Evolutionary conservation across 2,329 filamentous ascomycete genomes (phyloP).

Genomic region (Cytospora piceicola): DNA sequence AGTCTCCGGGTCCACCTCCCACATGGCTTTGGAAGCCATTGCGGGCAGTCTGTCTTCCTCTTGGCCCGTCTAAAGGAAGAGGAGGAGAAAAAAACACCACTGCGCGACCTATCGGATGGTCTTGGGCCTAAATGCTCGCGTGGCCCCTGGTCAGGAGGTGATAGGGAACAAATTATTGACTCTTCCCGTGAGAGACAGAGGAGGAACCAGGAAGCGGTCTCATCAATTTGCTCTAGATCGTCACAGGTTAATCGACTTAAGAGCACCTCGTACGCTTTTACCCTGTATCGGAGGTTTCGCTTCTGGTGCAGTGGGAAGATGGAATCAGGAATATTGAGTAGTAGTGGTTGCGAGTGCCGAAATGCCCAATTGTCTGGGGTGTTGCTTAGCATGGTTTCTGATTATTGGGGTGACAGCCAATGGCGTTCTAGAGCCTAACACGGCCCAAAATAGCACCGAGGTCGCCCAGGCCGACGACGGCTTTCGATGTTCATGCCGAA

Average conservation of each 20-base stretch:
- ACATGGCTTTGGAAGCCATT: constrained; percentile 80
- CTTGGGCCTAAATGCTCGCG: constrained; percentile 19
- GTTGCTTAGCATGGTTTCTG: neutral
- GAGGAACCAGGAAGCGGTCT: no score
- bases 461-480: constrained; percentile 7
- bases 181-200: neutral
- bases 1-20: constrained; percentile 98
- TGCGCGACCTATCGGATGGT: constrained; percentile 3
- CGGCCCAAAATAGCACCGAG: neutral
- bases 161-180: constrained; percentile 13
- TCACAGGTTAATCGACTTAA: neutral
- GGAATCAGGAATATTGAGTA: neutral
- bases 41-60: constrained; percentile 31
- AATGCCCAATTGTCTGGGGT: constrained; percentile 1
- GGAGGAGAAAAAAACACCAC: no score
- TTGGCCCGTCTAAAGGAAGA: constrained; percentile 9
- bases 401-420: constrained; percentile 16
- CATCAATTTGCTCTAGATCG: neutral
- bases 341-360: constrained; percentile 2
- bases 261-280: neutral
- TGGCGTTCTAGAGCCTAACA: neutral
- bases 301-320: constrained; percentile 6
- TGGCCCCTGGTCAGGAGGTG: constrained; percentile 23
- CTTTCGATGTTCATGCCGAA: neutral
- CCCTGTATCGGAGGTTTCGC: neutral